Evolutionary conservation across 2,329 filamentous ascomycete genomes (phyloP), one percentile per base, ranked within the genome.

Genomic region (Aspergillus fumigatiaffinis): DNA sequence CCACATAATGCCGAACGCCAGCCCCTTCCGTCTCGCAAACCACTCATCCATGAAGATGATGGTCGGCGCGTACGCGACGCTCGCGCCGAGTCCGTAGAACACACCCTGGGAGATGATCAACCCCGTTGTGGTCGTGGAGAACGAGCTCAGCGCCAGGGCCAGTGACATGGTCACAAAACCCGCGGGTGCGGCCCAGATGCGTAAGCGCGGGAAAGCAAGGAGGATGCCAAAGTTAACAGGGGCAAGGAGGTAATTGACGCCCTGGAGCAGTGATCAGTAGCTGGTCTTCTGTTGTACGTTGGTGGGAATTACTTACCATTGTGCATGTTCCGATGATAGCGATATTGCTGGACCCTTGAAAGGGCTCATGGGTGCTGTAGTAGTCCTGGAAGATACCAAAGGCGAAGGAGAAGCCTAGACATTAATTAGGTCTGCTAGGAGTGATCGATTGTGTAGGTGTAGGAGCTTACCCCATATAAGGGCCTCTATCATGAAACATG

Each of bases 381-480:
- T 88, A 87, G 52, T 87, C 80, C 63, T 90, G 86, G 66, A 91
- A 90, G 25, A 91, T 80, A 47, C 87, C 88, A 68, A 87, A 91
- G 0, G 85, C 80, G 55, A 86, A 86, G 0, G 86, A 84, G 56
- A 90, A 89, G 2, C 87, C 86, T 88, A 44, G 10, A 25, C 12
- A 29, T 12, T 3, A 46, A 47, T n/a, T 26, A 26, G 17, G 21
- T 2, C 10, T 51, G 32, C 26, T 20, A 12, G 2, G 2, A 21
- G 3, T 48, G 41, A 4, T 17, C 7, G 28, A 25, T 20, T 35
- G 3, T 41, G 26, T 26, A n/a, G 21, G 28, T 12, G 28, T 12
- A 8, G 21, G 3, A 63, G 69, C 32, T 50, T 69, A 80, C 80
- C 82, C 81, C 82, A 85, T 50, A 84, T 75, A 3, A 84, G 67